phyloP scores from a whole-genome alignment of 139 green algal genomes.

The Micractinium conductrix region DNA sequence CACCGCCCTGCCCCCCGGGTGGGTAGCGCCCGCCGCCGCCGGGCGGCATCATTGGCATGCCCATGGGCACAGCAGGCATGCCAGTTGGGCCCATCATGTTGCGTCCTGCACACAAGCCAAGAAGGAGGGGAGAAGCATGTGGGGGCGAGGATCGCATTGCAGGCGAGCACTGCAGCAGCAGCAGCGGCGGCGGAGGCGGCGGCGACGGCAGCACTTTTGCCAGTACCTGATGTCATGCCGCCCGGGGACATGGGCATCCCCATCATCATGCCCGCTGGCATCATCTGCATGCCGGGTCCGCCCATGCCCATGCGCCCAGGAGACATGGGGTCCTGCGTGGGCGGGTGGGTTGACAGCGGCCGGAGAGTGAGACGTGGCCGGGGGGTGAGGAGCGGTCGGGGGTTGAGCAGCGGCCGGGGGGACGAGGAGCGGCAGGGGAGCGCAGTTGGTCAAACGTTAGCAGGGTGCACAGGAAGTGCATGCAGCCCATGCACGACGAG shows the following conservation, averaged over 20 bases:
- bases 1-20: not conserved
- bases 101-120: too few relatives aligned
- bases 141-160: too few relatives aligned
- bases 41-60: not conserved
- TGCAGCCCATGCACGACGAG: too few relatives aligned
- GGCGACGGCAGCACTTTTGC: too few relatives aligned
- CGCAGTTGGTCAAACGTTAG: too few relatives aligned
- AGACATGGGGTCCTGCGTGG: slow-evolving; percentile 14
- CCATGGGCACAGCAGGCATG: not conserved
- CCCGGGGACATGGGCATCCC: not conserved
- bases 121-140: too few relatives aligned
- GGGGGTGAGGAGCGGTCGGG: not conserved
- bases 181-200: too few relatives aligned
- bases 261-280: not conserved
- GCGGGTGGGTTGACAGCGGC: not conserved
- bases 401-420: not conserved
- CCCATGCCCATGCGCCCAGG: slow-evolving; percentile 16
- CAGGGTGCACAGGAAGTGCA: too few relatives aligned
- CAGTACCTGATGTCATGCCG: slow-evolving; percentile 4
- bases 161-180: too few relatives aligned
- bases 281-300: not conserved
- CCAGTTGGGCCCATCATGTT: not conserved
- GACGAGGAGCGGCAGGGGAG: not conserved
- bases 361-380: too few relatives aligned
- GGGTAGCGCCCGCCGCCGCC: not conserved